Evolutionary conservation across 768 basidiomycete genomes (phyloP), one percentile per base, ranked within the genome.

Genomic region (Daedaleopsis sinensis): DNA sequence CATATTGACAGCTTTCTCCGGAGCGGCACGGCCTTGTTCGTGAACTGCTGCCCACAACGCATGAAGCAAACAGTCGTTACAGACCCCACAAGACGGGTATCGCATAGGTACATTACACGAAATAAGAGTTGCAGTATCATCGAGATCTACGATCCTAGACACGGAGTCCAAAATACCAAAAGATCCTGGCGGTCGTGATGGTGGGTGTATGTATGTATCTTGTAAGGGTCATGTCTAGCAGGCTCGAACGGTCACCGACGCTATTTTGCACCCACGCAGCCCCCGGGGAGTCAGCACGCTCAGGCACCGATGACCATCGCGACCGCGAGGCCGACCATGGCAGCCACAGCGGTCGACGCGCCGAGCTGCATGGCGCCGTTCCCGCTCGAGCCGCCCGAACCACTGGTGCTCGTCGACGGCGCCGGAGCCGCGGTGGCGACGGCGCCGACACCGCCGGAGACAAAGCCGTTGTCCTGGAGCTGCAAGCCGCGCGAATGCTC

Each of bases 381-480:
- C 27, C 27, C 63, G 37, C 59, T 58, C 35, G 42, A 57, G 24
- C 36, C n/a, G 37, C 46, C n/a, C 1, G 38, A 37, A 12, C 46
- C 21, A 11, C 46, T 23, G n/a, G 10, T 47, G 46, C 46, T 53
- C 0, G 63, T 42, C 23, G 66, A 52, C 3, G 63, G 54, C 13
- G 67, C 49, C 1, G 79, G 77, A 8, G 68, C 18, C 16, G 67
- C 72, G 55, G 67, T 72, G 12, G 79, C 80, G 16, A 76, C 53
- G 35, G 71, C 80, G 39, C 76, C 72, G 38, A 81, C 73, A 48
- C 80, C 82, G 52, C 80, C 79, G 19, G 74, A 73, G 15, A 78
- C 74, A 8, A 74, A 70, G 18, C 79, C 81, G 47, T 57, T 72
- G 64, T 77, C 76, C 2, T 59, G 66, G 68, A 79, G 73, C 80